Evolutionary conservation across 2,329 filamentous ascomycete species (phyloP).

Genomic region (Penicillium verrucosum): DNA sequence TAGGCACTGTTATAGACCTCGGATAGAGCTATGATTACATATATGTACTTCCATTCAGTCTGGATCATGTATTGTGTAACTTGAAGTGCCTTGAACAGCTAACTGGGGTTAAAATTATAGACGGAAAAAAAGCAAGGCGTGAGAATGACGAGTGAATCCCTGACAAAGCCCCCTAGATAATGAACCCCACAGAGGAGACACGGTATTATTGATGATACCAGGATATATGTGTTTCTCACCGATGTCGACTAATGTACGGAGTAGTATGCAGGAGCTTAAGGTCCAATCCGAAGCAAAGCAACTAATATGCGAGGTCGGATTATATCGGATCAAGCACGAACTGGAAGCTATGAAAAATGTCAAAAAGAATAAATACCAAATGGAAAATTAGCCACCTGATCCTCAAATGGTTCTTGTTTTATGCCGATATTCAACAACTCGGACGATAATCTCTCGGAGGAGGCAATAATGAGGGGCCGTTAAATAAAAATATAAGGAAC

Average conservation of each 20-base stretch:
- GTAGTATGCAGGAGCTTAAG: background rate
- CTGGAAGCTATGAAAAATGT: background rate
- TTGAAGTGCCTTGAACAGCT: conserved; percentile 18
- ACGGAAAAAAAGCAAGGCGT: conserved; percentile 1
- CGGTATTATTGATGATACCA: background rate
- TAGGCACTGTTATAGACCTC: conserved; percentile 15
- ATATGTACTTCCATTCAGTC: background rate
- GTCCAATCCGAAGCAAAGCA: conserved; percentile 5
- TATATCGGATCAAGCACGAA: conserved; percentile 11
- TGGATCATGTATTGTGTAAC: conserved; percentile 19
- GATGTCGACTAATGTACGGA: background rate
- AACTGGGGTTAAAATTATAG: conserved; percentile 1
- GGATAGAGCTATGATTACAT: background rate
- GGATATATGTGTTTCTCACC: background rate
- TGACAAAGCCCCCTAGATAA: background rate
- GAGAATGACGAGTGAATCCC: background rate
- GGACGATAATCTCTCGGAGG: conserved; percentile 10
- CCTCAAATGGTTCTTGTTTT: conserved; percentile 6
- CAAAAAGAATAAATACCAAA: background rate
- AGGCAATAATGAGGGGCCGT: conserved; percentile 5
- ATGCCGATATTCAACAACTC: background rate
- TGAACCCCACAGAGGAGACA: background rate
- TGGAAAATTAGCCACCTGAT: background rate
- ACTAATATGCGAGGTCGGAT: conserved; percentile 9
- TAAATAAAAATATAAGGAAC: conserved; percentile 4